Percentiles rank a stretch among this genome's conserved stretches.
Conservation (phyloP, 2,329 filamentous ascomycete species). For the Curvularia sp. region DNA sequence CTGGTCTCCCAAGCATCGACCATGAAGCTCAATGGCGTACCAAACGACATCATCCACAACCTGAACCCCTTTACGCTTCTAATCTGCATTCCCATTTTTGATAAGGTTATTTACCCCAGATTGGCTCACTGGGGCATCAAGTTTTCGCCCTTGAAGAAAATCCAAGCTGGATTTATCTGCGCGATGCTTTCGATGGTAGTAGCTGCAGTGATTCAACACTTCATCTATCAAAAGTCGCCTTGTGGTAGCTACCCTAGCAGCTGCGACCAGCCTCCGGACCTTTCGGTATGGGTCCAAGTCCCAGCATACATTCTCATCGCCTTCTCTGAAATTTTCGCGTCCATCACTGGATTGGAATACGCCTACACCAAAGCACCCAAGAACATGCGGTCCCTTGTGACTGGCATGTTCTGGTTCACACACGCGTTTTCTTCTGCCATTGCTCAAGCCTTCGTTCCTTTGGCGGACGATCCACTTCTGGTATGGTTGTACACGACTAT, state of each 20-base stretch:
- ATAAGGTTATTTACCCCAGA: constrained; percentile 69
- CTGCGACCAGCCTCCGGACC: constrained; percentile 48
- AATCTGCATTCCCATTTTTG: constrained; percentile 72
- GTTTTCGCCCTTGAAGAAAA: constrained; percentile 78
- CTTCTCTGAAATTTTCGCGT: constrained; percentile 66
- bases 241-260: constrained; percentile 51
- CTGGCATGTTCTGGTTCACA: constrained; percentile 43
- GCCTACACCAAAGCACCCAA: constrained; percentile 74
- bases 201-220: constrained; percentile 63
- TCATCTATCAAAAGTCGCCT: constrained; percentile 59
- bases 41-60: constrained; percentile 80
- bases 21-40: constrained; percentile 65
- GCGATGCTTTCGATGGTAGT: constrained; percentile 68
- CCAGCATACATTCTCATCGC: constrained; percentile 62
- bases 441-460: constrained; percentile 31
- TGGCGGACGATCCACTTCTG: constrained; percentile 31
- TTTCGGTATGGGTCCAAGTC: constrained; percentile 62
- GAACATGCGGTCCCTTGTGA: constrained; percentile 60
- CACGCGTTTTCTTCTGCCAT: constrained; percentile 40
- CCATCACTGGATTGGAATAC: constrained; percentile 73
- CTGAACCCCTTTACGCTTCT: constrained; percentile 77
- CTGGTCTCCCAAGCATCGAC: constrained; percentile 60
- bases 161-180: constrained; percentile 71
- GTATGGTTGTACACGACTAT: constrained; percentile 42
- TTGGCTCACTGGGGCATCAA: constrained; percentile 68